Evolutionary conservation across 2,329 filamentous ascomycete species (phyloP).

Genomic region (Dendryphion nanum): DNA sequence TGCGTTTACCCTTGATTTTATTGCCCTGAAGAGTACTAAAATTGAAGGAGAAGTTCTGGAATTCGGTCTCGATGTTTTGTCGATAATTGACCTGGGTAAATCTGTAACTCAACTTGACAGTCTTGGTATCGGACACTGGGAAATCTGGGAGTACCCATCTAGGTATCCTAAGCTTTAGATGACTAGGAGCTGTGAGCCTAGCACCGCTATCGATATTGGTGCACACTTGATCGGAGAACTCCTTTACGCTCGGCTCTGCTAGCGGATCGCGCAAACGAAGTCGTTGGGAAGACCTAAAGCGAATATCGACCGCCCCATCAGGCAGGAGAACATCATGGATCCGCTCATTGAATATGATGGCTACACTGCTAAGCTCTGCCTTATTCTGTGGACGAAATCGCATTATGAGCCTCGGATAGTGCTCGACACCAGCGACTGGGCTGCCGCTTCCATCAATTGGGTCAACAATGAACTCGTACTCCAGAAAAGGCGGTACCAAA

Average conservation of each 20-base stretch:
- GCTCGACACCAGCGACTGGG: too few species aligned
- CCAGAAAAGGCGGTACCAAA: background rate
- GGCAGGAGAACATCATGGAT: slow-evolving; percentile 32
- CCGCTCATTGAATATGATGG: slow-evolving; percentile 19
- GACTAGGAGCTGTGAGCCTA: slow-evolving; percentile 25
- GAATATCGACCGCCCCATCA: slow-evolving; percentile 25
- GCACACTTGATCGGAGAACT: slow-evolving; percentile 15
- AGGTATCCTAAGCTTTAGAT: slow-evolving; percentile 25
- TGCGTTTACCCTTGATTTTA: background rate
- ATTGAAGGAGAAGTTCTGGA: background rate
- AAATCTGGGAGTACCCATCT: slow-evolving; percentile 24
- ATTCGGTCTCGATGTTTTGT: background rate
- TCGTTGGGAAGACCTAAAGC: slow-evolving; percentile 18
- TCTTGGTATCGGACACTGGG: background rate
- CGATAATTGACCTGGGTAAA: background rate
- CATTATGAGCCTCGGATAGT: slow-evolving; percentile 20
- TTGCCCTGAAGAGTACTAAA: background rate
- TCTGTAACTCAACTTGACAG: background rate
- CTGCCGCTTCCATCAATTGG: too few species aligned
- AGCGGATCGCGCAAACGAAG: slow-evolving; percentile 12
- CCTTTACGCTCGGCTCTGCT: slow-evolving; percentile 12
- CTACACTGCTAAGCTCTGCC: slow-evolving; percentile 17
- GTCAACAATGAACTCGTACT: slow-evolving; percentile 8
- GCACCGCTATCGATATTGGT: slow-evolving; percentile 27
- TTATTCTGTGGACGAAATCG: slow-evolving; percentile 14